Conservation (phyloP, 345 rosid genomes). For the Trapa incisa region DNA sequence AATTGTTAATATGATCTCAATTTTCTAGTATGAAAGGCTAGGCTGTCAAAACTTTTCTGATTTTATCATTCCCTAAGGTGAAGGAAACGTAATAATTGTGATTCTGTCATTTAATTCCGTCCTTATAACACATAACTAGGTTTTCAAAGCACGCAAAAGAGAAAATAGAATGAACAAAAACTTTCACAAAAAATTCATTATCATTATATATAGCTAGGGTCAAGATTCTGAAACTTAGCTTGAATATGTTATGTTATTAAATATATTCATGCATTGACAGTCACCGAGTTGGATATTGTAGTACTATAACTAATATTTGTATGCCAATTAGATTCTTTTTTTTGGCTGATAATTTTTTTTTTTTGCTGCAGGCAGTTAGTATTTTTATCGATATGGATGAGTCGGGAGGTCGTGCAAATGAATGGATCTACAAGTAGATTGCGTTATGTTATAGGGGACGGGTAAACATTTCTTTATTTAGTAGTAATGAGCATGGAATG, state of each 20-base stretch:
- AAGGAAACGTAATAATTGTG: not conserved
- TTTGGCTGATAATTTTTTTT: not conserved
- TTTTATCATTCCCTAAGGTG: not conserved
- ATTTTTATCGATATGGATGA: slow-evolving; percentile 94
- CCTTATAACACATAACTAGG: not conserved
- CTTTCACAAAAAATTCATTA: not conserved
- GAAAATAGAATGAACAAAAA: not conserved
- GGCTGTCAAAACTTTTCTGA: not conserved
- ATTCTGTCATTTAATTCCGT: not conserved
- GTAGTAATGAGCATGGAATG: not conserved
- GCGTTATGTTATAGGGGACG: too few relatives aligned
- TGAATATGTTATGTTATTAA: not conserved
- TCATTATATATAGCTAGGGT: not conserved
- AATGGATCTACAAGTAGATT: slow-evolving; percentile 87
- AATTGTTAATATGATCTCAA: too few relatives aligned
- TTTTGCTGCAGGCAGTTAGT: slow-evolving; percentile 79
- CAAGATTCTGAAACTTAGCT: not conserved
- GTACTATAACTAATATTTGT: not conserved
- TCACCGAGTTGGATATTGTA: not conserved
- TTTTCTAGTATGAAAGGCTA: too few relatives aligned
- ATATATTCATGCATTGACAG: not conserved
- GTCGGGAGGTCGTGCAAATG: slow-evolving; percentile 82
- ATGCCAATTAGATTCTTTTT: not conserved
- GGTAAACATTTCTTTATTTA: not conserved
- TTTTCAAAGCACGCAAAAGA: not conserved